Evolutionary conservation across 177 flowering plant genomes (phyloP), one percentile per base, ranked within the genome.

Genomic region (Vitis hybrid): DNA sequence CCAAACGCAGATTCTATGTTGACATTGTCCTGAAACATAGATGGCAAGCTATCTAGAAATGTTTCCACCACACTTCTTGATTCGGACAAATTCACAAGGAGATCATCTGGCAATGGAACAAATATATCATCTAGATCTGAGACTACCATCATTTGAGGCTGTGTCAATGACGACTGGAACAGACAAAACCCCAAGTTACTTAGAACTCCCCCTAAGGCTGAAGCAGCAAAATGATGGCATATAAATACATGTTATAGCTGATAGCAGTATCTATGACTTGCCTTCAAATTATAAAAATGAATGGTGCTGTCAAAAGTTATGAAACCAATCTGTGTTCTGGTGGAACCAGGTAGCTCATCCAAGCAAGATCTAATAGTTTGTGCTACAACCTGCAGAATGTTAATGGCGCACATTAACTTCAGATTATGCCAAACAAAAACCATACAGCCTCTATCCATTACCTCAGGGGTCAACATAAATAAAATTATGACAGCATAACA

Each of bases 1-100:
- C 99, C 99, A 83, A 96, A 92, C 77, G 98, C 97, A 73, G 99
- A 96, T 82, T 96, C 99, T 58, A 96, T 77, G 81, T 93, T 93
- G 49, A 79, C 68, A 76, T 82, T 93, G 74, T 86, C 94, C 78
- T 87, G 94, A 78, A 96, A 96, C 94, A 96, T 89, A 70, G 93
- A 79, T 14, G 99, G 97, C 80, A 96, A 74, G 80, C 95, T 91
- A 83, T 93, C 97, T 15, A 96, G 83, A 77, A 93, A 93, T 14
- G 90, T 78, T 67, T 93, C 98, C 71, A 96, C 97, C 61, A 96
- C 97, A 67, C 62, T 79, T 82, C 90, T 92, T 53, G 99, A 96
- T 77, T 96, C 99, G 59, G 97, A 90, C 80, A 96, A 83, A 81
- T 96, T 96, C 62, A 93, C 99, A 69, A 96, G 90, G 62, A 93